Evolutionary conservation across 1,284 basidiomycete species (phyloP), one percentile per base, ranked within the genome.

Genomic region (Sanghuangporus weigelae): DNA sequence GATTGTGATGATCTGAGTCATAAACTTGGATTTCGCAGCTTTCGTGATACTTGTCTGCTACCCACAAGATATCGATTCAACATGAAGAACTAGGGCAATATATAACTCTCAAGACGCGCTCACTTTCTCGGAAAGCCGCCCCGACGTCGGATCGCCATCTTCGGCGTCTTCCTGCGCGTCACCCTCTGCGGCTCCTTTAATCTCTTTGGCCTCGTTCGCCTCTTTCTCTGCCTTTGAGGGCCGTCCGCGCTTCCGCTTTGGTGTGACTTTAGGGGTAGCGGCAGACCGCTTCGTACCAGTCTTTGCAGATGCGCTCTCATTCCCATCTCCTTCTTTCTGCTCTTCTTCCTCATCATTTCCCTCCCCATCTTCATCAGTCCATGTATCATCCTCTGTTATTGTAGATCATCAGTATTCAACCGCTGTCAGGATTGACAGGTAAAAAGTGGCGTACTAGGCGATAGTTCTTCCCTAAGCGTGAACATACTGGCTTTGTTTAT

Each of bases 381-480:
- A 21, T 7, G 42, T 19, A 16, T 55, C 63, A 35, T 23, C 56
- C 16, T 38, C 56, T 39, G 19, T 54, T 55, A 12, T 38, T 21
- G 5, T 16, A 44, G 40, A 23, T 31, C 5, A 48, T 38, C 51
- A 36, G 10, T 21, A 7, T 36, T 10, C 14, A 57, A 12, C 42
- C 40, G 16, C 3, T 55, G 38, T 54, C 53, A 46, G 10, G 19
- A 14, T 50, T n/a, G 16, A 44, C 54, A 57, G 42, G 23, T 42
- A 51, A 21, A 56, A n/a, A 40, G 40, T 31, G 12, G 69, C 76
- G 65, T 74, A 86, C 86, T 78, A 64, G 84, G 84, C 60, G 85
- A 68, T 56, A 89, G 75, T 55, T 79, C 78, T 67, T 90, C 87
- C 57, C 81, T 81, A 31, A 72, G 73, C 51, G 76, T 75, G 75